Evolutionary conservation across 768 basidiomycete genomes (phyloP).

Genomic region (Kwoniella botswanensis): DNA sequence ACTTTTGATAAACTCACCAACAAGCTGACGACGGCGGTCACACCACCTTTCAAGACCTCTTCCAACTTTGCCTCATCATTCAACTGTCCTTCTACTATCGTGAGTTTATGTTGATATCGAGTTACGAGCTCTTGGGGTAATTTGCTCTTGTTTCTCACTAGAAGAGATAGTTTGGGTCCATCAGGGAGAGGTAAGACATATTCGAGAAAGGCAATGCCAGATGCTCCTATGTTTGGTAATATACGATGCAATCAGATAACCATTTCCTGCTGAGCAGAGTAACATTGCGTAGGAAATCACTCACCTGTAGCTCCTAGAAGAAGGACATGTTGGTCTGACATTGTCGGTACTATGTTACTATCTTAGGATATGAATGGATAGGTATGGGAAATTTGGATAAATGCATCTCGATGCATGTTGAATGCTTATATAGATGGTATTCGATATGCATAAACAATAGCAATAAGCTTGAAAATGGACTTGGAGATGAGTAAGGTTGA

Average conservation of each 20-base stretch:
- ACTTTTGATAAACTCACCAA: conserved; percentile 6
- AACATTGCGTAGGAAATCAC: not conserved
- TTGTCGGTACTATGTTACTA: not conserved
- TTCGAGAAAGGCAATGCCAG: conserved; percentile 14
- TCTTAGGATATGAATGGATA: too few relatives aligned
- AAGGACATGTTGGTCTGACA: not conserved
- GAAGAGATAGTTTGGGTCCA: conserved; percentile 5
- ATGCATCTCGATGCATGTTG: too few relatives aligned
- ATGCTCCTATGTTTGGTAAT: conserved; percentile 4
- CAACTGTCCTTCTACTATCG: conserved; percentile 14
- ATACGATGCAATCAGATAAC: too few relatives aligned
- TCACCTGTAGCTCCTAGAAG: conserved; percentile 5
- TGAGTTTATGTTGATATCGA: not conserved
- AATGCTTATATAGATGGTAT: too few relatives aligned
- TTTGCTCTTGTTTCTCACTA: conserved; percentile 11
- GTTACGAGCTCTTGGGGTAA: conserved; percentile 18
- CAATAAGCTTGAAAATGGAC: not conserved
- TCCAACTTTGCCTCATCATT: conserved; percentile 13
- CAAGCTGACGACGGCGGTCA: conserved; percentile 12
- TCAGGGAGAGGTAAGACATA: not conserved
- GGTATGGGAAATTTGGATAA: too few relatives aligned
- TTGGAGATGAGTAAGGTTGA: too few relatives aligned
- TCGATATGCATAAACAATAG: too few relatives aligned
- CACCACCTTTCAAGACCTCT: conserved; percentile 13
- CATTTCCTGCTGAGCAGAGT: too few relatives aligned